Conservation (phyloP, 495 filamentous ascomycete species). For the Penicillium manginii region DNA sequence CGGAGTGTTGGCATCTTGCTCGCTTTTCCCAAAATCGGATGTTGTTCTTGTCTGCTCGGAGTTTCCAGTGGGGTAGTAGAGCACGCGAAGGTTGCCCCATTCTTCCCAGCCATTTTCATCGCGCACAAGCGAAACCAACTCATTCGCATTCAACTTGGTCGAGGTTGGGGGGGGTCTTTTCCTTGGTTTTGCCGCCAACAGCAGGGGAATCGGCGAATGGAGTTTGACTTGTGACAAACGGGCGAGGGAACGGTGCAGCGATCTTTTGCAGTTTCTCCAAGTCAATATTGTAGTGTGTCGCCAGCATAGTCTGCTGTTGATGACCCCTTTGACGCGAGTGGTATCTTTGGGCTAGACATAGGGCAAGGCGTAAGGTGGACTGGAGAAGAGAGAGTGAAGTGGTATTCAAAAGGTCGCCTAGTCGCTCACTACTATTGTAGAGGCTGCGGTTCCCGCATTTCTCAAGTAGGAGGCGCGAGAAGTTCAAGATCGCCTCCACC, state of each 20-base stretch:
- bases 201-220: constrained; percentile 48
- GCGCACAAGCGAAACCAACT: constrained; percentile 71
- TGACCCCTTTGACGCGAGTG: constrained; percentile 77
- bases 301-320: constrained; percentile 72
- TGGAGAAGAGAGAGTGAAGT: constrained; percentile 78
- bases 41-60: constrained; percentile 35
- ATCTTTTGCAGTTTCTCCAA: constrained; percentile 84
- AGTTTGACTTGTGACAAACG: constrained; percentile 39
- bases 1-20: constrained; percentile 35
- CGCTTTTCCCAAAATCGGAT: constrained; percentile 33
- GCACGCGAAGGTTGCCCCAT: constrained; percentile 66
- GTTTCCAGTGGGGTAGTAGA: constrained; percentile 60
- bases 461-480: constrained; percentile 84
- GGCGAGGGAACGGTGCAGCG: constrained; percentile 81
- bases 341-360: constrained; percentile 88
- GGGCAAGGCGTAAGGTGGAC: constrained; percentile 72
- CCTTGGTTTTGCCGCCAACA: constrained; percentile 70
- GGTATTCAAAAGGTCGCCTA: constrained; percentile 86
- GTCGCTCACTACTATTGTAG: constrained; percentile 86
- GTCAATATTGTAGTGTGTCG: constrained; percentile 92
- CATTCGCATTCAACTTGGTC: constrained; percentile 65
- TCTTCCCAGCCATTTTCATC: constrained; percentile 62
- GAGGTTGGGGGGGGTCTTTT: constrained; percentile 55
- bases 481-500: constrained; percentile 76
- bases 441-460: constrained; percentile 97